A percentile compares a stretch with the other conserved stretches of the same genome.
Evolutionary conservation across 495 filamentous ascomycete genomes (phyloP).

Genomic region (Tuber melanosporum): DNA sequence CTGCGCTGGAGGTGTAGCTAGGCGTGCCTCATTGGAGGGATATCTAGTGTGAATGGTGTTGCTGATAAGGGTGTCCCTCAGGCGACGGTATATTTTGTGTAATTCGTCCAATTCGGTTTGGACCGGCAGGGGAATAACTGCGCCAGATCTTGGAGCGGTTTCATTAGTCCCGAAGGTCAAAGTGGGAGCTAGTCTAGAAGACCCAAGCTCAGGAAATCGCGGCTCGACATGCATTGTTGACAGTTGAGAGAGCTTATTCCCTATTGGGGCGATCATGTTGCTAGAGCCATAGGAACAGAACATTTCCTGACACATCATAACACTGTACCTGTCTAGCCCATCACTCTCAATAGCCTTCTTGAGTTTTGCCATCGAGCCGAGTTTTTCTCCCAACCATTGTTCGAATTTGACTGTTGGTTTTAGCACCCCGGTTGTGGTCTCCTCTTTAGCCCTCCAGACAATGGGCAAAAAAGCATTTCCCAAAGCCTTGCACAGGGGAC

Average conservation of each 20-base stretch:
- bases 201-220: constrained; percentile 11
- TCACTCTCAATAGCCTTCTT: constrained; percentile 47
- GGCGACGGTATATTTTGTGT: constrained; percentile 68
- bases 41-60: constrained; percentile 58
- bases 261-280: constrained; percentile 56
- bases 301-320: constrained; percentile 50
- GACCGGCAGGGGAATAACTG: constrained; percentile 8
- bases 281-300: constrained; percentile 60
- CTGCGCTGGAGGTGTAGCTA: constrained; percentile 10
- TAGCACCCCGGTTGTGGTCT: constrained; percentile 64
- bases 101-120: constrained; percentile 54
- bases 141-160: constrained; percentile 7
- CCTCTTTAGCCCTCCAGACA: constrained; percentile 87
- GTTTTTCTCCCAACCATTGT: constrained; percentile 52
- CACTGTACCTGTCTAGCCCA: constrained; percentile 35
- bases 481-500: constrained; percentile 94
- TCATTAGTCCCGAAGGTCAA: constrained; percentile 26
- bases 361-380: constrained; percentile 45
- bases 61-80: constrained; percentile 67
- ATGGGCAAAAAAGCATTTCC: constrained; percentile 94
- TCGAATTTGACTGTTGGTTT: constrained; percentile 55
- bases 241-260: constrained; percentile 53
- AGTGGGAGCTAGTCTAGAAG: constrained; percentile 17
- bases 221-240: constrained; percentile 21
- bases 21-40: constrained; percentile 32